Base-by-base conservation (phyloP, 2,329 filamentous ascomycete genomes). In the Lachnellula arida region DNA sequence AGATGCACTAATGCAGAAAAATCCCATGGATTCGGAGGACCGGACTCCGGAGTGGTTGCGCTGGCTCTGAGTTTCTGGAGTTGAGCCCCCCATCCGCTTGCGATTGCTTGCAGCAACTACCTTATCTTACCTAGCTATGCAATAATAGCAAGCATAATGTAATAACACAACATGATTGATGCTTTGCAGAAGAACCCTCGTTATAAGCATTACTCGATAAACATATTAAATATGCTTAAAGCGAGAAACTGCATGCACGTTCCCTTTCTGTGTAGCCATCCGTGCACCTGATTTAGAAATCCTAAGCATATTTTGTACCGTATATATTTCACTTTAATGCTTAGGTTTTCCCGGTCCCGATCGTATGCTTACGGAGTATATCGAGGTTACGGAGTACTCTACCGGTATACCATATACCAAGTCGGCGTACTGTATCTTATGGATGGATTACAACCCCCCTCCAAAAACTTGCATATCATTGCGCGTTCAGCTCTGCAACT, bases 401-500 rank as follows among this genome's bases (percentile, higher is more conserved):
- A n/a, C n/a, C n/a, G n/a, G n/a, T n/a, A n/a, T n/a, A n/a, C n/a
- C n/a, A n/a, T n/a, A n/a, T 53, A 17, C 14, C 12, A 22, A 14
- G 4, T 17, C 23, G 23, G 23, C 9, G 9, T 46, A 46, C 23
- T 46, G 15, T 42, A 42, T 59, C 15, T 19, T 46, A 34, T n/a
- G 44, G 25, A 6, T 15, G 2, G 8, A 14, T n/a, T n/a, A n/a
- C n/a, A n/a, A n/a, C n/a, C n/a, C 2, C 3, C n/a, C 53, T 19
- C 19, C n/a, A 32, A 42, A 46, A n/a, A n/a, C n/a, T n/a, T n/a
- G 46, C 12, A 34, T 32, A 49, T 50, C 44, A 61, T 54, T 60
- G 51, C 40, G 60, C 57, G 53, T 66, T 67, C 51, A 71, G 51
- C 39, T 51, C 56, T 32, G 65, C 64, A 3, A 85, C 68, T 68